Percentiles rank a stretch among this genome's conserved stretches.
These are phyloP conservation scores for Musa beccarii DNA, from an alignment of 176 grass and related monocot genomes.

Conservation along the genomic window DNA sequence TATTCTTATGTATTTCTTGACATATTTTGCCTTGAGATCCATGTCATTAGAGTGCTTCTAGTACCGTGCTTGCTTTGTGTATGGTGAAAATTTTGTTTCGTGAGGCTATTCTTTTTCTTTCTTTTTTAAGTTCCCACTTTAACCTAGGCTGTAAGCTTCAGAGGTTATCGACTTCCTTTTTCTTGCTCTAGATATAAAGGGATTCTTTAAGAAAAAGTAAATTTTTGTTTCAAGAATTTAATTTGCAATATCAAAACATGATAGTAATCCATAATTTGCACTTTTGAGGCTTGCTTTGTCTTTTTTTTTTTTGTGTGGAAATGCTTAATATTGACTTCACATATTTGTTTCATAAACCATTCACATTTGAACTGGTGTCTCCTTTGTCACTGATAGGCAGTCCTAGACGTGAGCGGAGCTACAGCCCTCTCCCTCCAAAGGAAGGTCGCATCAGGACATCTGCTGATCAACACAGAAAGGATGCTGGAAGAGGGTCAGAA, in stretches of 20 bases:
- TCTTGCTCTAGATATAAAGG: too few relatives aligned
- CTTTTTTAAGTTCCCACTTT: too few relatives aligned
- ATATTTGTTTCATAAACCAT: not conserved
- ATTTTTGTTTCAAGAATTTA: not conserved
- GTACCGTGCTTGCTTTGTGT: too few relatives aligned
- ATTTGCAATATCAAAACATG: not conserved
- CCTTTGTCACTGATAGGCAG: constrained; percentile 19
- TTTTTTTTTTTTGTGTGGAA: not conserved
- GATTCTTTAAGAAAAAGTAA: not conserved
- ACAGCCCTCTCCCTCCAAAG: constrained; percentile 42
- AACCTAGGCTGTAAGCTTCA: too few relatives aligned
- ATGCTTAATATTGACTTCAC: not conserved
- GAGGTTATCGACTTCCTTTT: too few relatives aligned
- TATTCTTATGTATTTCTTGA: too few relatives aligned
- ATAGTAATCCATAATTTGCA: not conserved
- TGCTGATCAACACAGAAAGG: constrained; percentile 32
- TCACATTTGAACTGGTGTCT: not conserved
- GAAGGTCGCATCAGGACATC: constrained; percentile 27
- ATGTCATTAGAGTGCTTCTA: too few relatives aligned
- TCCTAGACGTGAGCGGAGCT: constrained; percentile 39
- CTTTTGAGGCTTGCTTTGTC: not conserved
- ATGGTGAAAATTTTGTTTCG: too few relatives aligned
- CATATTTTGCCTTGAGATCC: too few relatives aligned
- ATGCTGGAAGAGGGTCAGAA: constrained; percentile 30
- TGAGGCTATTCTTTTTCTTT: too few relatives aligned